Evolutionary conservation across 2,329 filamentous ascomycete genomes (phyloP).

Genomic region (Nannizziopsis barbatae): DNA sequence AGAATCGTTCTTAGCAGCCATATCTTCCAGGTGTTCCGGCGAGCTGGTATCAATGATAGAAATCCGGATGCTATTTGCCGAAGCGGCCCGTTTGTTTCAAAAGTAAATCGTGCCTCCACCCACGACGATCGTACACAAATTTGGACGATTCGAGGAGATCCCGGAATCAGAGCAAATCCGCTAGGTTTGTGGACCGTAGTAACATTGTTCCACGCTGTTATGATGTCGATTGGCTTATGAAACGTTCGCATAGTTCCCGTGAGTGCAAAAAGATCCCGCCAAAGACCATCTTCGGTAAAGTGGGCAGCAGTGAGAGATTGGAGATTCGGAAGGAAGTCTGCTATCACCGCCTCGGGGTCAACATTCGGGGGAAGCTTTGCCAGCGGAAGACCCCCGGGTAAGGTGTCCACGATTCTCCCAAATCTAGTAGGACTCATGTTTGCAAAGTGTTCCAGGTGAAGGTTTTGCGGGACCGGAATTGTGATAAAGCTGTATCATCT

Average conservation of each 20-base stretch:
- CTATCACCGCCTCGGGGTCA: conserved; percentile 10
- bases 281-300: conserved; percentile 18
- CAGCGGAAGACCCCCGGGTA: conserved; percentile 18
- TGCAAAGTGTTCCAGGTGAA: background rate
- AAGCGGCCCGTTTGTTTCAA: conserved; percentile 12
- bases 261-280: conserved; percentile 21
- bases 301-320: conserved; percentile 7
- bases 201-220: conserved; percentile 17
- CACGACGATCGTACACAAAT: conserved; percentile 11
- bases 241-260: conserved; percentile 21
- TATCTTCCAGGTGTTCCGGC: conserved; percentile 19
- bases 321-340: conserved; percentile 8
- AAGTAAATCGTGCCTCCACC: conserved; percentile 18
- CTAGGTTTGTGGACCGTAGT: conserved; percentile 5
- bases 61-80: conserved; percentile 16
- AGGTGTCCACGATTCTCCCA: conserved; percentile 12
- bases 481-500: too few relatives aligned
- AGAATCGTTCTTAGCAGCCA: conserved; percentile 22
- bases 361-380: conserved; percentile 14
- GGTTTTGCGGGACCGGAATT: background rate
- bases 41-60: conserved; percentile 16
- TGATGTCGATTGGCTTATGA: conserved; percentile 16
- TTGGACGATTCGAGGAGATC: conserved; percentile 12
- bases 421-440: background rate
- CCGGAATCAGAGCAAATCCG: conserved; percentile 11